Conservation (phyloP, 2,329 filamentous ascomycete genomes). For the Apiospora aurea region DNA sequence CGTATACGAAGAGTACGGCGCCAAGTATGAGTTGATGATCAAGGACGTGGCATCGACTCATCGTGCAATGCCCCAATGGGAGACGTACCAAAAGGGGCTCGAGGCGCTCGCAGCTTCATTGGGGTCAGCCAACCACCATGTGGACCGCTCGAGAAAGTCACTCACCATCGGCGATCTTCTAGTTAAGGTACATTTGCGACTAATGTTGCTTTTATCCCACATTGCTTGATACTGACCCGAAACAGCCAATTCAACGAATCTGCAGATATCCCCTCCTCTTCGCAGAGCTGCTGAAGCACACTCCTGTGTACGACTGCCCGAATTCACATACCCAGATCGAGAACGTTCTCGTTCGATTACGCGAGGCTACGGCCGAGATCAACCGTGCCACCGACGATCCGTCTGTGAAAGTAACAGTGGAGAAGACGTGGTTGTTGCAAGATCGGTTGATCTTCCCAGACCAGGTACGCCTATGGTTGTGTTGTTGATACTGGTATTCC, state of each 20-base stretch:
- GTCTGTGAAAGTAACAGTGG: slow-evolving; percentile 71
- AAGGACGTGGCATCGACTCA: slow-evolving; percentile 76
- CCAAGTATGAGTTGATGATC: slow-evolving; percentile 86
- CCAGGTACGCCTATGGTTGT: slow-evolving; percentile 59
- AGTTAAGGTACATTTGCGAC: slow-evolving; percentile 72
- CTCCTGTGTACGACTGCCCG: slow-evolving; percentile 85
- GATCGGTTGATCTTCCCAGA: slow-evolving; percentile 79
- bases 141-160: slow-evolving; percentile 73
- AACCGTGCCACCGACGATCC: slow-evolving; percentile 85
- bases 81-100: slow-evolving; percentile 82
- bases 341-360: slow-evolving; percentile 73
- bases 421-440: slow-evolving; percentile 86
- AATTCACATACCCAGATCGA: slow-evolving; percentile 82
- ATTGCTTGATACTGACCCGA: slow-evolving; percentile 27
- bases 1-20: slow-evolving; percentile 89
- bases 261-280: slow-evolving; percentile 92
- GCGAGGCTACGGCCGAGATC: slow-evolving; percentile 79
- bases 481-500: neutral
- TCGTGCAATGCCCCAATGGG: slow-evolving; percentile 75
- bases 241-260: slow-evolving; percentile 86
- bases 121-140: slow-evolving; percentile 70
- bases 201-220: slow-evolving; percentile 1
- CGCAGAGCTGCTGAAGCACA: slow-evolving; percentile 81
- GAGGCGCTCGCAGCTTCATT: slow-evolving; percentile 82
- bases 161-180: slow-evolving; percentile 85